phyloP scores from a whole-genome alignment of 805 yeast genomes.

The Kodamaea kaohsiungensis region DNA sequence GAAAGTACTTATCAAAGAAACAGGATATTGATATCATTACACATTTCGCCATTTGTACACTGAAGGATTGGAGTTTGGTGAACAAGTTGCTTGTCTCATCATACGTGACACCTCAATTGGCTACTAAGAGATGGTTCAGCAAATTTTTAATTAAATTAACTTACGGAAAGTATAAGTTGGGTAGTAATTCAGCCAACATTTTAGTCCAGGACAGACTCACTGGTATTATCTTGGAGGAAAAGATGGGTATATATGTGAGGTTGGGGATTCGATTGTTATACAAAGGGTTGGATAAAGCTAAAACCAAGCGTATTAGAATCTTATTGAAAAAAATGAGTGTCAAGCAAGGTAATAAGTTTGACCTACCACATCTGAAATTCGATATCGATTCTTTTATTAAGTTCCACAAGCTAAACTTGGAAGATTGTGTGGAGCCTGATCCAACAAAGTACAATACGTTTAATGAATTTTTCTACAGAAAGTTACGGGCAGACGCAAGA shows the following conservation, averaged over 20 bases:
- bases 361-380: conserved; percentile 60
- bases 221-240: conserved; percentile 89
- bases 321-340: conserved; percentile 65
- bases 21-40: conserved; percentile 72
- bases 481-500: conserved; percentile 69
- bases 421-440: conserved; percentile 59
- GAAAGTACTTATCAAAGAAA: conserved; percentile 53
- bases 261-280: conserved; percentile 84
- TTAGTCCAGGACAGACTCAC: conserved; percentile 89
- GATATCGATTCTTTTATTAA: conserved; percentile 77
- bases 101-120: conserved; percentile 78
- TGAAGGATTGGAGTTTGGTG: conserved; percentile 71
- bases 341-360: conserved; percentile 85
- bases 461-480: conserved; percentile 87
- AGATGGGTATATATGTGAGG: conserved; percentile 85
- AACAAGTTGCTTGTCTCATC: conserved; percentile 62
- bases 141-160: conserved; percentile 80
- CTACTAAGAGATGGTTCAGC: conserved; percentile 86
- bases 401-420: conserved; percentile 77
- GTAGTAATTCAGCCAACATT: conserved; percentile 87
- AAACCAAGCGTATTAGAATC: conserved; percentile 56
- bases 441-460: conserved; percentile 61
- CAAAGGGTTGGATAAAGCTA: conserved; percentile 67
- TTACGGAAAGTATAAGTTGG: conserved; percentile 83
- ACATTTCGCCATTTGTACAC: conserved; percentile 85